Evolutionary conservation across 2,329 filamentous ascomycete genomes (phyloP), one percentile per base, ranked within the genome.

Genomic region (Colletotrichum musicola): DNA sequence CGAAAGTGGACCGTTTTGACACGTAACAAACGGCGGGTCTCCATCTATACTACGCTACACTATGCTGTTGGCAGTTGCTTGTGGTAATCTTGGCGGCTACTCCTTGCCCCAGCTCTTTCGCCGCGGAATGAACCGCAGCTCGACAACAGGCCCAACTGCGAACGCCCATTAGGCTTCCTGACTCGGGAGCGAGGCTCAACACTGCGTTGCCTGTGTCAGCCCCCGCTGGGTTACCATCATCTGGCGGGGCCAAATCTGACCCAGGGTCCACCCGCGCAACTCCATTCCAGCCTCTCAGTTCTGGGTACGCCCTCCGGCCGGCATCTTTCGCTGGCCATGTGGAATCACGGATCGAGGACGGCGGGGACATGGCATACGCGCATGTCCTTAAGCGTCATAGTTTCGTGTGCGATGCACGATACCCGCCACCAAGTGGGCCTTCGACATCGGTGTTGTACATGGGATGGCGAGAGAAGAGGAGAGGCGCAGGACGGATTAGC

Each of bases 371-470:
- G 40, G 20, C 13, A 20, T 54, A 64, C 54, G 20, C 18, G 9
- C 46, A 22, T 18, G 38, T 51, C 13, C 42, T 56, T 18, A 40
- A 56, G 25, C 54, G 44, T 18, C 44, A 16, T 46, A 46, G 30
- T 56, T 61, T 61, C 49, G 55, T 56, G 51, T 60, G 56, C 62
- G 55, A 68, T 61, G 66, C 62, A 65, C 62, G 66, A 68, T 56
- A 61, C 62, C 66, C 66, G 62, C 62, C 55, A 35, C 42, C 20
- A 68, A 61, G 66, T 68, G 62, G 66, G 51, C 44, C 66, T 22
- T 49, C 22, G 12, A 54, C 30, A 46, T 54, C 25, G 42, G 56
- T 68, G 54, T 56, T 53, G 62, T 49, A 55, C 50, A 68, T 62
- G 50, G 10, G 14, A 50, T 47, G 25, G 27, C 49, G 38, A 6